phyloP scores from a whole-genome alignment of 2,329 filamentous ascomycete genomes.

The Waltergamsia citrina region DNA sequence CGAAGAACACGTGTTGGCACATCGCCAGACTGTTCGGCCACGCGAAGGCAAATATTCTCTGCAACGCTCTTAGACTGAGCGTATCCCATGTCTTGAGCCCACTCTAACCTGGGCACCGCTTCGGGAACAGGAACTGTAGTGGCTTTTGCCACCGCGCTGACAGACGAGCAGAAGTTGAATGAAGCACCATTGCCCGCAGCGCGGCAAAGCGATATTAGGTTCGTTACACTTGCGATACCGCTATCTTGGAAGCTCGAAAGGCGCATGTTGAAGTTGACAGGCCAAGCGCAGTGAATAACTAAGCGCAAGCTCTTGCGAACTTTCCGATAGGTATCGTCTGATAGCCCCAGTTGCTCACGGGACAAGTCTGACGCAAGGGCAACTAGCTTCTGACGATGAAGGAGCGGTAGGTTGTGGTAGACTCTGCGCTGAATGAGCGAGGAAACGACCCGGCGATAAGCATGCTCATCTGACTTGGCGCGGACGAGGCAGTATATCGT shows the following conservation, averaged over 20 bases:
- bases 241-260: constrained; percentile 38
- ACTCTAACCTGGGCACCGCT: constrained; percentile 19
- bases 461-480: constrained; percentile 17
- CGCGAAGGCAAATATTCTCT: constrained; percentile 24
- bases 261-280: constrained; percentile 46
- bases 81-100: constrained; percentile 36
- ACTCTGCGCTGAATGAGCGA: constrained; percentile 19
- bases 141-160: constrained; percentile 28
- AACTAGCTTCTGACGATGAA: constrained; percentile 13
- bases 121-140: constrained; percentile 25
- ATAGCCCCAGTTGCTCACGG: constrained; percentile 28
- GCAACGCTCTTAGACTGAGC: constrained; percentile 29
- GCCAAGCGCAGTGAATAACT: constrained; percentile 43
- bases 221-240: constrained; percentile 33
- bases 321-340: constrained; percentile 11
- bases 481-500: constrained; percentile 41
- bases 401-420: constrained; percentile 12
- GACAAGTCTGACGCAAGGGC: constrained; percentile 18
- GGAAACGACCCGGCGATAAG: constrained; percentile 11
- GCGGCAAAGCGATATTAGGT: constrained; percentile 33
- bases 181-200: constrained; percentile 16
- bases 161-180: constrained; percentile 43
- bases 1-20: constrained; percentile 25
- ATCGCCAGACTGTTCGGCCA: constrained; percentile 18
- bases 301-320: constrained; percentile 22